These are phyloP conservation scores for Cryptococcus depauperatus DNA, from an alignment of 1,284 basidiomycete genomes.

Conservation along the genomic window DNA sequence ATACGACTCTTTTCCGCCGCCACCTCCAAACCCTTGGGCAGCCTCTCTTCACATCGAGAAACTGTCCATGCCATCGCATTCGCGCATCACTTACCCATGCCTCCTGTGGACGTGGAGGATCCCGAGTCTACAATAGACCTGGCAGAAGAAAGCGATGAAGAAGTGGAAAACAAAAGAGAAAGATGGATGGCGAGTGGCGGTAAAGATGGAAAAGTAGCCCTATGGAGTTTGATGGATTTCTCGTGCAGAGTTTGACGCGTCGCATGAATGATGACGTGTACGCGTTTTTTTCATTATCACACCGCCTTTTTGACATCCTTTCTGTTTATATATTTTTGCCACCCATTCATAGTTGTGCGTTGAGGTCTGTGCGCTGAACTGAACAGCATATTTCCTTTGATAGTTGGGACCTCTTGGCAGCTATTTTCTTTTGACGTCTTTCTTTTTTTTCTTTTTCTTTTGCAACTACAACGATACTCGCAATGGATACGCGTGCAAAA, in stretches of 20 bases:
- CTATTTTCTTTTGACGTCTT: too few relatives aligned
- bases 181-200: slow-evolving; percentile 66
- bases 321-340: too few relatives aligned
- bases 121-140: slow-evolving; percentile 9
- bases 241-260: too few relatives aligned
- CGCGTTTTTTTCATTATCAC: too few relatives aligned
- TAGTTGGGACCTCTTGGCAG: too few relatives aligned
- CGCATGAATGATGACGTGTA: too few relatives aligned
- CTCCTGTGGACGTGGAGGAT: slow-evolving; percentile 1
- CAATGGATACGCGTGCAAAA: not conserved
- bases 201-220: slow-evolving; percentile 63
- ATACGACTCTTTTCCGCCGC: slow-evolving; percentile 69
- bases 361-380: too few relatives aligned
- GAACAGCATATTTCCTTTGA: too few relatives aligned
- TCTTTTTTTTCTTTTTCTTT: too few relatives aligned
- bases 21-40: slow-evolving; percentile 67
- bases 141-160: slow-evolving; percentile 49
- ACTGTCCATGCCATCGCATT: slow-evolving; percentile 64
- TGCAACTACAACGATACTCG: not conserved
- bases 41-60: slow-evolving; percentile 66
- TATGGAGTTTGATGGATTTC: slow-evolving; percentile 75
- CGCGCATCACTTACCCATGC: slow-evolving; percentile 40
- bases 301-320: too few relatives aligned
- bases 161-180: slow-evolving; percentile 47
- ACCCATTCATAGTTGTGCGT: too few relatives aligned